Base-by-base conservation (phyloP, 2,329 filamentous ascomycete genomes). In the Botrytis elliptica region DNA sequence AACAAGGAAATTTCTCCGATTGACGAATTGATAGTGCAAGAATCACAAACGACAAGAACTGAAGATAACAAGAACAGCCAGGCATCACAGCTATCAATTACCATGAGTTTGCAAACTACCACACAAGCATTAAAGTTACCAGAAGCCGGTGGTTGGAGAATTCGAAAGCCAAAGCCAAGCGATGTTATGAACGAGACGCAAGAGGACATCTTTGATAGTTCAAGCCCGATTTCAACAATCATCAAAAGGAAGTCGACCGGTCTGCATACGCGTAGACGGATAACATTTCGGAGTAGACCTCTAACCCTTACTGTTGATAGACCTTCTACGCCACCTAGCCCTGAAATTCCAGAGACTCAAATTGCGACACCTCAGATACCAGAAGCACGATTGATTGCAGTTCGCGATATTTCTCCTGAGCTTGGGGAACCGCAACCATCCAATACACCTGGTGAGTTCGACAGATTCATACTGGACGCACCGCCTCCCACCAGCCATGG, bases 141-240 rank as follows among this genome's bases (percentile, higher is more conserved):
- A 38, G 64, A 46, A n/a, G 40, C 64, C 22, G 62, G 36, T 42
- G 72, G 36, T 8, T 78, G 76, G 76, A 73, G 75, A 55, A 74
- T 76, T 36, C 64, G 69, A 18, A 49, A 36, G 18, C 76, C 75
- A 6, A 49, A 36, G 8, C 66, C 72, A 52, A 75, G 75, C 55
- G 68, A 63, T 8, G 12, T 75, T 18, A 9, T n/a, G 5, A 77
- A 75, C n/a, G 77, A 78, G 66, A 76, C 74, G 4, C 73, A 74
- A 33, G 76, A 78, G 25, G 76, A 78, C 22, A 78, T 78, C 16
- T 33, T 74, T 25, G 76, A 75, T 59, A 74, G 66, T 52, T 55
- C 72, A 55, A 74, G 59, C 8, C 73, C 74, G 36, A 29, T 42
- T 22, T n/a, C 25, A 18, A 3, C 25, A 5, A 69, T 36, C 25